These are phyloP conservation scores for Cenchrus purpureus DNA, from an alignment of 176 grass and related monocot genomes.

Conservation along the genomic window DNA sequence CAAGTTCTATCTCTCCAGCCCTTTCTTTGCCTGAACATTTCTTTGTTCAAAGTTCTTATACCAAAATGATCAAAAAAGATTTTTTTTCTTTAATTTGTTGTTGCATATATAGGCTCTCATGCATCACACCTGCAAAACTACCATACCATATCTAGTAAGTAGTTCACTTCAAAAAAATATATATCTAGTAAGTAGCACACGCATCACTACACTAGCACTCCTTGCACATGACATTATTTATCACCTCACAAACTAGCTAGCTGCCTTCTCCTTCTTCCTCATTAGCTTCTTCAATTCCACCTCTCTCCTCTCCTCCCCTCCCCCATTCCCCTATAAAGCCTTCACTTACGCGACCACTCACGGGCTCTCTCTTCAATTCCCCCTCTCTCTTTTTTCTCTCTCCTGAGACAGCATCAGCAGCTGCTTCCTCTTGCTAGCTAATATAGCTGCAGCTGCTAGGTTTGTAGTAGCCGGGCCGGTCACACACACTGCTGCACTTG, in stretches of 20 bases:
- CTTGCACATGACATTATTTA: constrained; percentile 19
- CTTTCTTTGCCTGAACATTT: constrained; percentile 1
- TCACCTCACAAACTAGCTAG: not conserved
- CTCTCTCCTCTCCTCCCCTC: constrained; percentile 39
- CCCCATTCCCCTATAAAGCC: constrained; percentile 64
- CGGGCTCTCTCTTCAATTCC: constrained; percentile 32
- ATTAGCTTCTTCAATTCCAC: not conserved
- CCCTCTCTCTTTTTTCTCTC: constrained; percentile 1
- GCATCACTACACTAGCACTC: not conserved
- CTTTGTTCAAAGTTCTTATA: not conserved
- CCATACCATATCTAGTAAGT: constrained; percentile 1
- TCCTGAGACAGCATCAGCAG: not conserved
- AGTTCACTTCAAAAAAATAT: not conserved
- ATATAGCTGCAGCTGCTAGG: not conserved
- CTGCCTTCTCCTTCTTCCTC: not conserved
- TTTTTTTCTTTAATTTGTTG: too few species aligned
- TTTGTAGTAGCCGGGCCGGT: not conserved
- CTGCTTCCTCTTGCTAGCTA: constrained; percentile 3
- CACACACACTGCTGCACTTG: not conserved
- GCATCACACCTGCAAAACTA: not conserved
- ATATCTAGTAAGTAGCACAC: not conserved
- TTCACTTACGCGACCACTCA: constrained; percentile 61
- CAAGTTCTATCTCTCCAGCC: constrained; percentile 18
- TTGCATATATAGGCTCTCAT: not conserved
- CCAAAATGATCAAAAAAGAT: too few species aligned